Conservation (phyloP, 2,329 filamentous ascomycete genomes). For the Diaporthe citri region DNA sequence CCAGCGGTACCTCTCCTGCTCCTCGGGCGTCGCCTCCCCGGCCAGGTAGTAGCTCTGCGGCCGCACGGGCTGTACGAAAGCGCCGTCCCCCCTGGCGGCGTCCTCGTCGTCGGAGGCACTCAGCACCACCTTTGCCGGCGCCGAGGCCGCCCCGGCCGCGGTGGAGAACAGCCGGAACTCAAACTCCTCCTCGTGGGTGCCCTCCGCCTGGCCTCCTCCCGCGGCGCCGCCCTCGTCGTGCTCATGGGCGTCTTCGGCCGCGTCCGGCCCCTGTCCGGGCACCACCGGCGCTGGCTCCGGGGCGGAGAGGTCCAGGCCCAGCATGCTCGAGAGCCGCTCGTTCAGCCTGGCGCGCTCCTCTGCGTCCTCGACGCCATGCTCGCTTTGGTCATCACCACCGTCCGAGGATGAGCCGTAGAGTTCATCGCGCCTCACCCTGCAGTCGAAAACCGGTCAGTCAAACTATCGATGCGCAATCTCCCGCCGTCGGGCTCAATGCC, state of each 20-base stretch:
- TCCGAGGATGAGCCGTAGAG: conserved; percentile 57
- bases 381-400: conserved; percentile 44
- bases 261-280: not conserved
- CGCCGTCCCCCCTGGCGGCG: conserved; percentile 50
- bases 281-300: conserved; percentile 4
- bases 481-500: not conserved
- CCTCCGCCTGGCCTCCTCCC: conserved; percentile 42
- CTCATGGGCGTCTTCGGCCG: not conserved
- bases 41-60: conserved; percentile 65
- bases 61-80: conserved; percentile 55
- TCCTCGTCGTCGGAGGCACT: conserved; percentile 54
- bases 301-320: conserved; percentile 55
- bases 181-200: conserved; percentile 57
- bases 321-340: conserved; percentile 60
- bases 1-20: conserved; percentile 55
- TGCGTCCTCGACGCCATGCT: conserved; percentile 51
- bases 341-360: conserved; percentile 60
- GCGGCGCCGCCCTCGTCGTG: not conserved
- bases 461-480: not conserved
- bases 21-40: conserved; percentile 51
- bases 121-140: conserved; percentile 62
- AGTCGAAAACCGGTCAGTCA: not conserved
- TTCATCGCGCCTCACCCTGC: conserved; percentile 68
- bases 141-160: conserved; percentile 46
- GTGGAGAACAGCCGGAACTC: conserved; percentile 70